Percentiles rank a stretch among this genome's conserved stretches.
Evolutionary conservation across 306 rosid species (phyloP).

Genomic region (Quillaja saponaria): DNA sequence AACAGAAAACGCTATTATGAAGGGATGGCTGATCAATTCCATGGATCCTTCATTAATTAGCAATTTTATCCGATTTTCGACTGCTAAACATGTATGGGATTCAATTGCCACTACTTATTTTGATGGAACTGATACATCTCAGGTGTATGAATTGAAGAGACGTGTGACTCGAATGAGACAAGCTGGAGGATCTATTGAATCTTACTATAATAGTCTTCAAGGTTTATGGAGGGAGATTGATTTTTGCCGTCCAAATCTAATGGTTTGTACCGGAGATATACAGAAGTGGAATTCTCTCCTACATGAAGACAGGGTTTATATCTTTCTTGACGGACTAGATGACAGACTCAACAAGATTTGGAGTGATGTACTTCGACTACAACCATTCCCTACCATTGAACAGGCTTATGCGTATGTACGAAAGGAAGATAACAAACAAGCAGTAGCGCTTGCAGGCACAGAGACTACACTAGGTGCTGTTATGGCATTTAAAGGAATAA

Average conservation of each 20-base stretch:
- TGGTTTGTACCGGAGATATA: not conserved
- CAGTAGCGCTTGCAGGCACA: not conserved
- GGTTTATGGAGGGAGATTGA: slow-evolving; percentile 15
- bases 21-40: slow-evolving; percentile 1
- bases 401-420: slow-evolving; percentile 13
- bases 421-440: not conserved
- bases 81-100: slow-evolving; percentile 13
- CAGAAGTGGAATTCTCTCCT: not conserved
- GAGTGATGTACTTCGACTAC: not conserved
- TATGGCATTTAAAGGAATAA: not conserved
- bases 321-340: slow-evolving; percentile 4
- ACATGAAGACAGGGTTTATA: slow-evolving; percentile 9
- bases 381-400: slow-evolving; percentile 9
- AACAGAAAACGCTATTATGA: not conserved
- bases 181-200: not conserved
- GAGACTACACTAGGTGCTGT: not conserved
- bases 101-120: slow-evolving; percentile 4
- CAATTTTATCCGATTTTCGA: not conserved
- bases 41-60: slow-evolving; percentile 7
- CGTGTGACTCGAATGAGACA: not conserved
- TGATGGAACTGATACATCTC: slow-evolving; percentile 17
- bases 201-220: not conserved
- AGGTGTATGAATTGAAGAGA: not conserved
- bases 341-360: not conserved
- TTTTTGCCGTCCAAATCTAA: not conserved